Evolutionary conservation across 768 basidiomycete species (phyloP), one percentile per base, ranked within the genome.

Genomic region (Termitomyces sp.): DNA sequence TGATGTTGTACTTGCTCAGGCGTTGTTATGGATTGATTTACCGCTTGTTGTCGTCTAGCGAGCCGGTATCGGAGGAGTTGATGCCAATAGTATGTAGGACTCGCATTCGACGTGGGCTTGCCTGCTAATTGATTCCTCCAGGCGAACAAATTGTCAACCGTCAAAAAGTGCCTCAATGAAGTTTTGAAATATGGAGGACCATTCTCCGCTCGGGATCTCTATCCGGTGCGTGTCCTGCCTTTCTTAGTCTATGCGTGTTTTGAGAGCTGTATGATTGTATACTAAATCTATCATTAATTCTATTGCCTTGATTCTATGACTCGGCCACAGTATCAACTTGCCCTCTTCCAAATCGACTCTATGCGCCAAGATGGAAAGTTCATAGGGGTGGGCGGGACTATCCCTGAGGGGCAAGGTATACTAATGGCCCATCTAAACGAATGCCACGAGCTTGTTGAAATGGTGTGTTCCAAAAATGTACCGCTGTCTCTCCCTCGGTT

Each of bases 11-110:
- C 71, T 82, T 98, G 40, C 79, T 99, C 55, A 79, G 96, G 66
- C 84, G 96, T 69, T 99, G 97, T 77, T 95, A 98, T 71, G 96
- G 96, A 61, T 82, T 98, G 54, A 95, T 97, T 65, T 98, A 98
- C 72, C 83, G 89, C 32, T 73, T 99, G 51, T 82, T 99, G 62
- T 95, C 94, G 28, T 94, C 94, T 20, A 93, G 91, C 62, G 96
- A 98, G 74, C 97, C 97, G 0, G 95, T 99, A 2, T 96, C 94
- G 0, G 97, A 99, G 72, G 97, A 98, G 72, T 77, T 99, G 16
- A 98, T 98, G 91, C 95, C 95, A 5, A 83, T 97, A 41, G 95
- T 95, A 72, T 43, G 68, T 62, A 55, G 26, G 36, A 8, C 32
- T 50, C 20, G 12, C 32, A 12, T 13, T 26, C 4, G 20, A 50